phyloP scores from a whole-genome alignment of 169 alveolate species.

The Plasmodium yoelii region DNA sequence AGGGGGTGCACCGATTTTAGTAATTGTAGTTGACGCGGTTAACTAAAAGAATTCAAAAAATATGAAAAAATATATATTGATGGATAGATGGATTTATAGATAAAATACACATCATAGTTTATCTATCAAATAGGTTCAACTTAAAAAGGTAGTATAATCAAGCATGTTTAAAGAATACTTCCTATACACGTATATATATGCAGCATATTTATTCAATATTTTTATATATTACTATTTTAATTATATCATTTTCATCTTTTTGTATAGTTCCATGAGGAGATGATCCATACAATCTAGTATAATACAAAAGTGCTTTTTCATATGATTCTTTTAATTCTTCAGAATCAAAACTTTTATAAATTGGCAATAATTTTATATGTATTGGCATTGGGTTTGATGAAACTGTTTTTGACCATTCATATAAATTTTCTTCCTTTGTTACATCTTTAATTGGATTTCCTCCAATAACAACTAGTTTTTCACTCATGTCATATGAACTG shows the following conservation, averaged over 20 bases:
- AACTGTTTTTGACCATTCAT: constrained; percentile 82
- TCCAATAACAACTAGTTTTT: constrained; percentile 83
- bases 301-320: constrained; percentile 83
- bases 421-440: constrained; percentile 80
- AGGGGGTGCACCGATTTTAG: constrained; percentile 81
- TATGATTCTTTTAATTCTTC: constrained; percentile 75
- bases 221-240: constrained; percentile 22
- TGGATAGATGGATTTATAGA: no score
- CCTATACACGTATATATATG: neutral
- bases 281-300: constrained; percentile 83
- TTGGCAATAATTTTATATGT: constrained; percentile 77
- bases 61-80: neutral
- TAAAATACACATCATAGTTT: no score
- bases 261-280: constrained; percentile 78
- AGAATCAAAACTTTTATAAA: constrained; percentile 51
- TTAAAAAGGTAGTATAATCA: neutral
- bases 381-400: constrained; percentile 86
- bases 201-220: neutral
- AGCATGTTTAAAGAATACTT: no score
- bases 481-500: constrained; percentile 70
- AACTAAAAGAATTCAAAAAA: constrained; percentile 51
- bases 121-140: neutral
- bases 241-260: constrained; percentile 65
- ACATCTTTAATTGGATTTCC: constrained; percentile 86
- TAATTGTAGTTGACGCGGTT: constrained; percentile 55